phyloP scores from a whole-genome alignment of 108 stramenopile species.

The Cyclotella baltica region DNA sequence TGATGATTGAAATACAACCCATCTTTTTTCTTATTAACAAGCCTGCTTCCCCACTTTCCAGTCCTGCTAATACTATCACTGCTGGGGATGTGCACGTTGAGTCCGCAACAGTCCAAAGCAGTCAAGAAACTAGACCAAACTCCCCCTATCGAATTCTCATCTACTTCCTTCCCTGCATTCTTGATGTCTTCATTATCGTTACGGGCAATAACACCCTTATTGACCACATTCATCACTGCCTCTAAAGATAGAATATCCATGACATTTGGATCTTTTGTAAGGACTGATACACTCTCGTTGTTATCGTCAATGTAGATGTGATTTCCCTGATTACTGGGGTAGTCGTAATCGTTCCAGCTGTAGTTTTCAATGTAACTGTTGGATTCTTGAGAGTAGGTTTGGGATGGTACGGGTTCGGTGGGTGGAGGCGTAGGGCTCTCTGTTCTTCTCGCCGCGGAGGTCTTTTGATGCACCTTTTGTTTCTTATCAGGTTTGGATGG shows the following conservation, averaged over 20 bases:
- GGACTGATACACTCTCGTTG: constrained; percentile 12
- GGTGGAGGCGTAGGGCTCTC: no score
- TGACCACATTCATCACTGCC: constrained; percentile 20
- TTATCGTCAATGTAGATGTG: constrained; percentile 12
- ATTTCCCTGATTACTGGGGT: background rate
- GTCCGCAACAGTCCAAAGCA: background rate
- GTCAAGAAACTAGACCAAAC: background rate
- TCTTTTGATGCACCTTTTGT: background rate
- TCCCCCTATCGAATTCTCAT: background rate
- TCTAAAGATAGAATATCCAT: constrained; percentile 19
- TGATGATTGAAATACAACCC: background rate
- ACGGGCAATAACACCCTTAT: constrained; percentile 4
- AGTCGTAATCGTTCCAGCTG: background rate
- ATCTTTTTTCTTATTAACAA: background rate
- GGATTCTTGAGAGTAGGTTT: background rate
- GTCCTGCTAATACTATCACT: constrained; percentile 1
- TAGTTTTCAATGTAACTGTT: background rate
- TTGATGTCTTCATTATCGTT: background rate
- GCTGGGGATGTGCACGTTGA: background rate
- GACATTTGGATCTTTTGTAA: constrained; percentile 23
- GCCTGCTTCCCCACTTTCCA: background rate
- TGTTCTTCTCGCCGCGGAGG: background rate
- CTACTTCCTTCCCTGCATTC: background rate
- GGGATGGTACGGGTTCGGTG: no score
- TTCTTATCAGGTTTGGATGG: background rate